A percentile compares a stretch with the other conserved stretches of the same genome.
Conservation (phyloP, 2,329 filamentous ascomycete genomes). For the Verticillium dahliae region DNA sequence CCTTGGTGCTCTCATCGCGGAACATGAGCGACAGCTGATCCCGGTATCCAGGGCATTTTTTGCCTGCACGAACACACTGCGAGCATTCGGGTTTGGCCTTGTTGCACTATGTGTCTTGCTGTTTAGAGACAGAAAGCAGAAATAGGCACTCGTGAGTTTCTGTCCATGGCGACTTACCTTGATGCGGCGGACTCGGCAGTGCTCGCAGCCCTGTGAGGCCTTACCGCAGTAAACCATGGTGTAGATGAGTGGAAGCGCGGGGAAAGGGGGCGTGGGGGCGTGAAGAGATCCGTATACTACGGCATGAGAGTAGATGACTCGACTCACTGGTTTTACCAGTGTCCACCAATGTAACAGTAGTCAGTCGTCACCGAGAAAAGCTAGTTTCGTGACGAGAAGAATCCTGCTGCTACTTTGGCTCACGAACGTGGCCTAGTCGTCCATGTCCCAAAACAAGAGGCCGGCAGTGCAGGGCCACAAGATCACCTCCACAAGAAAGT, state of each 20-base stretch:
- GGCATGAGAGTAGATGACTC: background rate
- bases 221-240: conserved; percentile 53
- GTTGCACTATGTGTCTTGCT: conserved; percentile 43
- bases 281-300: background rate
- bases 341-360: background rate
- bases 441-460: conserved; percentile 5
- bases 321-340: background rate
- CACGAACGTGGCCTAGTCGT: background rate
- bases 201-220: conserved; percentile 48
- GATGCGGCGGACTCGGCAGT: conserved; percentile 46
- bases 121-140: background rate
- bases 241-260: background rate
- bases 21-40: conserved; percentile 61
- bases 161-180: conserved; percentile 33
- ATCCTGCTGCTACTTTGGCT: background rate
- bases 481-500: conserved; percentile 1
- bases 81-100: conserved; percentile 54
- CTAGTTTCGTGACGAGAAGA: background rate
- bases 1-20: conserved; percentile 58
- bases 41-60: conserved; percentile 57
- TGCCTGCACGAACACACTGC: conserved; percentile 54
- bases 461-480: conserved; percentile 4
- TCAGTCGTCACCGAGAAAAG: background rate
- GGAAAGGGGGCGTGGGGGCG: background rate
- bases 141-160: background rate